Conservation (phyloP, 2,329 filamentous ascomycete genomes). For the Metarhizium sp. region DNA sequence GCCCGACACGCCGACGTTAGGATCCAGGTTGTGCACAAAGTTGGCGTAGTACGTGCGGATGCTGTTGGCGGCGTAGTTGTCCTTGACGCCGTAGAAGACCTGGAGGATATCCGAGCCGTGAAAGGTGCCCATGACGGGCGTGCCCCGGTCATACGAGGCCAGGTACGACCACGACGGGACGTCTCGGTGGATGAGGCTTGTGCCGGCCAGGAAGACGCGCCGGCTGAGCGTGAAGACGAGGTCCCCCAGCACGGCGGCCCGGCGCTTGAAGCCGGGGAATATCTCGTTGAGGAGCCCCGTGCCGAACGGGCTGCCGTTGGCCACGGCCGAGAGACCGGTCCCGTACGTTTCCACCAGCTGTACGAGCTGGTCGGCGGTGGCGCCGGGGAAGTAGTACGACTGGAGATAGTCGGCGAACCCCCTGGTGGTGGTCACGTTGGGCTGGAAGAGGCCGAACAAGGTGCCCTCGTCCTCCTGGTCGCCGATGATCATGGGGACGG, state of each 20-base stretch:
- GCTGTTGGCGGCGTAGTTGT: conserved; percentile 35
- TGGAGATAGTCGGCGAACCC: conserved; percentile 45
- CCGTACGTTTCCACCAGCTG: conserved; percentile 46
- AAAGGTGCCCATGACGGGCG: conserved; percentile 53
- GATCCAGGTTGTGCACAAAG: conserved; percentile 25
- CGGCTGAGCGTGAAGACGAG: conserved; percentile 39
- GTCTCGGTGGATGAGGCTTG: conserved; percentile 28
- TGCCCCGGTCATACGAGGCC: conserved; percentile 47
- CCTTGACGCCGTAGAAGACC: conserved; percentile 41
- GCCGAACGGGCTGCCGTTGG: conserved; percentile 48
- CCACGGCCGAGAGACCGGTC: conserved; percentile 26
- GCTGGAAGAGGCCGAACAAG: conserved; percentile 49
- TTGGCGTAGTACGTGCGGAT: conserved; percentile 48
- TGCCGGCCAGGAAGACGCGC: conserved; percentile 33
- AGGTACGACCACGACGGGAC: conserved; percentile 53
- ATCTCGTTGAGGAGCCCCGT: conserved; percentile 48
- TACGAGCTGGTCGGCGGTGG: conserved; percentile 27
- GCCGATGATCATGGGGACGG: conserved; percentile 53
- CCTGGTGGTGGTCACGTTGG: conserved; percentile 45
- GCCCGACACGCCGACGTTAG: conserved; percentile 3
- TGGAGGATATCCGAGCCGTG: conserved; percentile 50
- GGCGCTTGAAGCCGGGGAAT: conserved; percentile 56
- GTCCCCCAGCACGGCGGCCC: conserved; percentile 39
- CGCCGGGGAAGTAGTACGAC: conserved; percentile 33
- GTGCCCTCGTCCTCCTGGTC: conserved; percentile 60